Conservation (phyloP, 73 alveolate species). For the Tetrahymena borealis region DNA sequence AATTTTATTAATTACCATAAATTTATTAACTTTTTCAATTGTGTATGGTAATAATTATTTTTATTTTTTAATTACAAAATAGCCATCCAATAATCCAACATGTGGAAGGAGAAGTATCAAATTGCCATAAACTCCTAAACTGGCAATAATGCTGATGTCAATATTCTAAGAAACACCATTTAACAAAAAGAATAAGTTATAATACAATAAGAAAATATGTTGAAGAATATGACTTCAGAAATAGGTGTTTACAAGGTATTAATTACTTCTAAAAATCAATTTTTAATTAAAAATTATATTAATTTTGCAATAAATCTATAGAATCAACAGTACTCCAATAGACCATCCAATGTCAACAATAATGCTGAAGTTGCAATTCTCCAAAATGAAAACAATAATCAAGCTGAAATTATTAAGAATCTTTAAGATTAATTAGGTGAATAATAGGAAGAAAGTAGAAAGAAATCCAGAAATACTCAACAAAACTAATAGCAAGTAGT, state of each 20-base stretch:
- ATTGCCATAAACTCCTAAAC: background rate
- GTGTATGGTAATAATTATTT: too few species aligned
- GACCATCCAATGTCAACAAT: background rate
- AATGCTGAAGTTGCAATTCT: background rate
- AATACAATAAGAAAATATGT: background rate
- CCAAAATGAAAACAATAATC: background rate
- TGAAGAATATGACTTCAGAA: background rate
- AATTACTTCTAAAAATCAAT: too few species aligned
- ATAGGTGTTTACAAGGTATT: background rate
- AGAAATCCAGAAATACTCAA: background rate
- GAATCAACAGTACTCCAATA: background rate
- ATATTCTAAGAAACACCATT: background rate
- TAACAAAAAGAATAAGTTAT: background rate
- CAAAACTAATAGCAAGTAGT: background rate
- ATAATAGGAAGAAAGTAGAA: background rate
- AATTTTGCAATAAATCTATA: background rate
- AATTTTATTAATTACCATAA: too few species aligned
- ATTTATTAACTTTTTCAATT: too few species aligned
- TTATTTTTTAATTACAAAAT: too few species aligned
- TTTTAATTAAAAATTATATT: too few species aligned
- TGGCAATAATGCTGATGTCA: background rate
- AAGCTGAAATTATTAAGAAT: background rate
- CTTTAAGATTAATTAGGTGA: background rate
- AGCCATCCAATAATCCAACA: background rate
- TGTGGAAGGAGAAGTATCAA: background rate